phyloP scores from a whole-genome alignment of 371 early-diverging fungal species.

The Mucor circinelloides region DNA sequence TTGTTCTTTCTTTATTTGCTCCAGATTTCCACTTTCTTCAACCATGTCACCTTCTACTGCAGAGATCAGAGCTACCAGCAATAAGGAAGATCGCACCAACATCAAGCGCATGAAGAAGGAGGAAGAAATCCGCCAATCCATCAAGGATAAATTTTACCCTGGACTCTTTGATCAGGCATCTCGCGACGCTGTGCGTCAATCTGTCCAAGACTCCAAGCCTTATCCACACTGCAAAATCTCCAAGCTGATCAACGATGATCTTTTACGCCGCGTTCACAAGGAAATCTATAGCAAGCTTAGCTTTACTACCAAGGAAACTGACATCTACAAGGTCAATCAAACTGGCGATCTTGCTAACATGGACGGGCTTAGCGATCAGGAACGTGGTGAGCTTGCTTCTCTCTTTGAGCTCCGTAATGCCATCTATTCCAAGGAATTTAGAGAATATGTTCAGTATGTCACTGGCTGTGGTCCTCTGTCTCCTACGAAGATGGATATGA shows the following conservation, averaged over 20 bases:
- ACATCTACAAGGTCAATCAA: constrained; percentile 78
- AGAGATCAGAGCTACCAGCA: background rate
- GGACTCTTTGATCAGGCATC: constrained; percentile 31
- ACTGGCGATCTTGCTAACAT: constrained; percentile 82
- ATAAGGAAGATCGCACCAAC: constrained; percentile 1
- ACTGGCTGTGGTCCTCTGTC: constrained; percentile 74
- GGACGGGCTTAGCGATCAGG: constrained; percentile 66
- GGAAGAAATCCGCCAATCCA: background rate
- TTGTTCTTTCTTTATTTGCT: background rate
- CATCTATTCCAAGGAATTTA: constrained; percentile 70
- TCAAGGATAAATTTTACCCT: constrained; percentile 29
- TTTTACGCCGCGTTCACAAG: constrained; percentile 61
- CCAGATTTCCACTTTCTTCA: background rate
- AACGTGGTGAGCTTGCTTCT: constrained; percentile 48
- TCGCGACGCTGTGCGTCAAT: constrained; percentile 28
- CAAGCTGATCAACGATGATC: constrained; percentile 57
- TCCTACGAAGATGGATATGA: constrained; percentile 69
- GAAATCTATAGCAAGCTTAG: constrained; percentile 65
- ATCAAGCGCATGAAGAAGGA: constrained; percentile 24
- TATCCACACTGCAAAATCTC: constrained; percentile 67
- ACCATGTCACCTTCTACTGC: constrained; percentile 10
- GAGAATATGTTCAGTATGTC: constrained; percentile 62
- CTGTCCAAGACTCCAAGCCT: constrained; percentile 56
- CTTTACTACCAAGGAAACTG: constrained; percentile 78
- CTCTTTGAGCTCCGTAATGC: constrained; percentile 68